Evolutionary conservation across 208 protist genomes (phyloP), one percentile per base, ranked within the genome.

Genomic region (Angomonas desouzai): DNA sequence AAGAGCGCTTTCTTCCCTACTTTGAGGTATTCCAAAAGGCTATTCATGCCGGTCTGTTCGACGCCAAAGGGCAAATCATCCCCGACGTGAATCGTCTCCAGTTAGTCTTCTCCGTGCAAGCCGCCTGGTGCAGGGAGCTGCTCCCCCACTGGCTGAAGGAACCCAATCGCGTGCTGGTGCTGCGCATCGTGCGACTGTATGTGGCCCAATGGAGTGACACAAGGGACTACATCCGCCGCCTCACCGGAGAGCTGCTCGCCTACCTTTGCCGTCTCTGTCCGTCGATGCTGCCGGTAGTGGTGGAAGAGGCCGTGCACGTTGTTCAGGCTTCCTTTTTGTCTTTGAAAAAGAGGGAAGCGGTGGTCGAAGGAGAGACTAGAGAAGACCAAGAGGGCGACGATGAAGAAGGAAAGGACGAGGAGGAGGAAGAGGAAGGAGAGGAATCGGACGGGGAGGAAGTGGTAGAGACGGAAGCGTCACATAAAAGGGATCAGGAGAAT

Each of bases 71-170:
- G 4, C 64, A 78, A 38, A 57, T 96, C 16, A 69, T 93, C n/a
- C 76, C 75, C 1, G 79, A 91, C 70, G 79, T 78, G 9, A 45
- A 69, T 29, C 85, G 87, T 0, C 64, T 96, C 48, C 87, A 93
- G 69, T 72, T 96, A 13, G 72, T 96, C 29, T 96, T 85, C 66
- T 55, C 79, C 18, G 85, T 84, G 13, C 90, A 96, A 71, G 85
- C 72, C 0, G 85, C 83, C 51, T 96, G 90, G 87, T 90, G 79
- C 40, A 79, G 90, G n/a, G 90, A 96, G 70, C 57, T 96, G 73
- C 55, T 66, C 25, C 62, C 57, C 3, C 89, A 73, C 74, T 93
- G 81, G 83, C 28, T 29, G n/a, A 47, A 48, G 22, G 13, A 43
- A 1, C 55, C 66, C 6, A 65, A 80, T 20, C 40, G 58, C 0